Base-by-base conservation (phyloP, 805 yeast genomes). In the Pichia nakasei region DNA sequence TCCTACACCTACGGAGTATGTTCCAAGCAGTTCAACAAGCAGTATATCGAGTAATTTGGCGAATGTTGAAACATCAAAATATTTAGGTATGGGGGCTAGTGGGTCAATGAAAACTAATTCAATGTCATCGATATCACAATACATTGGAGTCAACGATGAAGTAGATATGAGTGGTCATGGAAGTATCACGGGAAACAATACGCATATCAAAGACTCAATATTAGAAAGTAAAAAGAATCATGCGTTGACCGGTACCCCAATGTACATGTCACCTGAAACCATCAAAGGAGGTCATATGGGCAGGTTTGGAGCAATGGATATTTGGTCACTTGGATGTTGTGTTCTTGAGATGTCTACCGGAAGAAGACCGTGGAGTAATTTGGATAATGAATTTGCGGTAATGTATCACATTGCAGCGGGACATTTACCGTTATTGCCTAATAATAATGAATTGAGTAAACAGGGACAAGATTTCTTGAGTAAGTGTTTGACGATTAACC, bases 331-430 rank as follows among this genome's bases (percentile, higher is more conserved):
- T 35, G 98, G 98, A 4, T 93, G 98, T 63, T 91, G 96, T 63
- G 84, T 93, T 3, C 62, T 91, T 38, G 97, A 93, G 60, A 93
- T 93, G 97, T 86, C 91, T 2, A 89, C 97, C 0, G 98, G 98
- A 13, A 72, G 88, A 51, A 72, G 96, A 47, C 98, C 98, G 6
- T 93, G 98, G 98, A 84, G 94, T 15, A 85, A 87, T 61, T 69
- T 88, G 48, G 98, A 93, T 57, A 93, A 93, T 58, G 97, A 91
- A 59, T 93, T 94, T 94, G 96, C 97, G 2, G 85, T 93, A 41
- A 91, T 93, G 97, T 93, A 89, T 58, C 96, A 87, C 60, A 93
- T 93, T 57, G 97, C 97, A 0, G 94, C 95, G 3, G 96, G 96
- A 1, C 93, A 86, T 58, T 71, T 78, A 46, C 98, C 98, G 0